Evolutionary conservation across 2,329 filamentous ascomycete species (phyloP), one percentile per base, ranked within the genome.

Genomic region (Passalora sequoiae): DNA sequence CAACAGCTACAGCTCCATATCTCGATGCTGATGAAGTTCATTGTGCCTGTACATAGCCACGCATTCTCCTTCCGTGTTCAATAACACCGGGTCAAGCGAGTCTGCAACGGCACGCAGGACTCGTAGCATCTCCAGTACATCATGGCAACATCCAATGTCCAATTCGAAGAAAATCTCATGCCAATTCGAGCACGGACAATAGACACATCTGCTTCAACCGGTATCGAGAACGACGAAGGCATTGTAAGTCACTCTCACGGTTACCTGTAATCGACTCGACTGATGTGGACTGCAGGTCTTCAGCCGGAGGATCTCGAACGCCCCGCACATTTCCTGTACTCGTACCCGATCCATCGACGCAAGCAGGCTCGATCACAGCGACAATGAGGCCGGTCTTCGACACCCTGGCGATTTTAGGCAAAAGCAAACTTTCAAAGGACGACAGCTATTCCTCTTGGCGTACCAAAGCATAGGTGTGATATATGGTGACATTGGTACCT

Each of bases 391-490:
- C 10, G 57, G 54, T 10, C 44, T 60, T 3, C 36, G 43, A 3
- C 52, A 47, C 10, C 44, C 57, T 7, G 47, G 50, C n/a, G 59
- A 62, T 36, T 46, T 51, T 43, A 58, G 57, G 37, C 41, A 46
- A 17, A 58, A 56, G 24, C 58, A 63, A 50, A 50, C 55, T 4
- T 68, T 67, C 53, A 54, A 48, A 17, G 60, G 59, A 24, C 54
- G 38, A 4, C 46, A 60, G 33, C 50, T 63, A 21, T 38, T 60
- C 15, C 58, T 76, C 73, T 70, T 82, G 31, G 75, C 79, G 17
- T 84, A 82, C 58, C 80, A 84, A 62, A 78, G 75, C 2, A 76
- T 74, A 21, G 81, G 81, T 38, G 78, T 82, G 29, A 84, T 84
- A 38, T 84, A 85, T 49, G 81, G 81, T 17, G 81, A 85, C 52